phyloP scores from a whole-genome alignment of 441 rosid genomes.

The Gossypium schwendimanii region DNA sequence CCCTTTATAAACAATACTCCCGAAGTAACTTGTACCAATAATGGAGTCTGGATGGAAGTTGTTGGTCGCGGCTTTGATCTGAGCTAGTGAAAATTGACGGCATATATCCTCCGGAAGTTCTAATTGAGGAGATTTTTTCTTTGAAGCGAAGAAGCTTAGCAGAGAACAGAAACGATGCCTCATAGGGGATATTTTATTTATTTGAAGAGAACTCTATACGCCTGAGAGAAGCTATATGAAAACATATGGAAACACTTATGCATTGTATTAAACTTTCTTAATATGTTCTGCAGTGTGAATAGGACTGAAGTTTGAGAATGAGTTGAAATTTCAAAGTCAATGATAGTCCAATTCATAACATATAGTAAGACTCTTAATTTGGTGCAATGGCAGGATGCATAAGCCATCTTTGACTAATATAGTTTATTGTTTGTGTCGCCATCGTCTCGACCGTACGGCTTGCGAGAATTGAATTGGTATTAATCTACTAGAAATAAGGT shows the following conservation, averaged over 20 bases:
- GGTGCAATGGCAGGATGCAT: background rate
- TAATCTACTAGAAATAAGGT: too few species aligned
- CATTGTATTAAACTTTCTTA: background rate
- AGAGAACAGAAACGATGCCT: background rate
- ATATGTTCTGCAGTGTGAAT: background rate
- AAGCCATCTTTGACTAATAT: too few species aligned
- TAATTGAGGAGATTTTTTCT: background rate
- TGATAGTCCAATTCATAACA: background rate
- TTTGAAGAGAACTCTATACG: background rate
- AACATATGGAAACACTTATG: too few species aligned
- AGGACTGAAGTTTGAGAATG: background rate
- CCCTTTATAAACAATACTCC: slow-evolving; percentile 9
- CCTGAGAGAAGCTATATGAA: background rate
- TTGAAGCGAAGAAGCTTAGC: background rate
- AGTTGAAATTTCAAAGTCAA: background rate
- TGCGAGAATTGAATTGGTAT: too few species aligned
- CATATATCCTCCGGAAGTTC: slow-evolving; percentile 8
- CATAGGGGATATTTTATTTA: background rate
- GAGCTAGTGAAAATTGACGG: slow-evolving; percentile 21
- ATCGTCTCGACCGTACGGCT: too few species aligned
- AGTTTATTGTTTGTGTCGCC: too few species aligned
- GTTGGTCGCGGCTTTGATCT: slow-evolving; percentile 28
- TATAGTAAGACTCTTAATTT: too few species aligned
- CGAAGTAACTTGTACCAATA: slow-evolving; percentile 24
- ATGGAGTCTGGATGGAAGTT: slow-evolving; percentile 19